A percentile compares a stretch with the other conserved stretches of the same genome.
These are phyloP conservation scores for Trichoderma brevicompactum DNA, from an alignment of 2,329 filamentous ascomycete species.

Conservation along the genomic window DNA sequence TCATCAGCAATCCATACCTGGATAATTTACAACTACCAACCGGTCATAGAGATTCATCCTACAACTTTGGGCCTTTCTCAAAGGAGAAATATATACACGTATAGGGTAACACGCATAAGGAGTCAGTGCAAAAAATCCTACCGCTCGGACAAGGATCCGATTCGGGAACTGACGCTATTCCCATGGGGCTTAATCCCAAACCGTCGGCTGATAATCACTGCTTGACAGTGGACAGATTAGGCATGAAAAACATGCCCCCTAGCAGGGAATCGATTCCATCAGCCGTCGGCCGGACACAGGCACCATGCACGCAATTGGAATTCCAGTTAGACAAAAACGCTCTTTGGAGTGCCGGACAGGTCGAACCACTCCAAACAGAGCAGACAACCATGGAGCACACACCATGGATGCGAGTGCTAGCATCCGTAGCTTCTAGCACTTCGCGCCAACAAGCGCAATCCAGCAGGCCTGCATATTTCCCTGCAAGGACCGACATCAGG, in stretches of 20 bases:
- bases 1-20: too few relatives aligned
- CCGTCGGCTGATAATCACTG: conserved; percentile 19
- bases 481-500: not conserved
- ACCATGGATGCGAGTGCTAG: not conserved
- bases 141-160: not conserved
- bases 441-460: not conserved
- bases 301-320: not conserved
- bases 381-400: not conserved
- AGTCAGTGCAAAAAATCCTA: not conserved
- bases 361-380: conserved; percentile 3
- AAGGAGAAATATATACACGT: not conserved
- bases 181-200: not conserved
- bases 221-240: not conserved
- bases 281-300: conserved; percentile 3
- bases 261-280: conserved; percentile 2
- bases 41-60: too few relatives aligned
- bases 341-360: not conserved
- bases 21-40: too few relatives aligned
- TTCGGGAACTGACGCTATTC: conserved; percentile 6
- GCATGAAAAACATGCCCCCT: not conserved
- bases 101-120: not conserved
- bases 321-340: not conserved
- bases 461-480: not conserved
- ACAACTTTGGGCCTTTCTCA: not conserved
- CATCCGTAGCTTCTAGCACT: not conserved